Conservation (phyloP, 1,284 basidiomycete species). For the Retiboletus fuscus region DNA sequence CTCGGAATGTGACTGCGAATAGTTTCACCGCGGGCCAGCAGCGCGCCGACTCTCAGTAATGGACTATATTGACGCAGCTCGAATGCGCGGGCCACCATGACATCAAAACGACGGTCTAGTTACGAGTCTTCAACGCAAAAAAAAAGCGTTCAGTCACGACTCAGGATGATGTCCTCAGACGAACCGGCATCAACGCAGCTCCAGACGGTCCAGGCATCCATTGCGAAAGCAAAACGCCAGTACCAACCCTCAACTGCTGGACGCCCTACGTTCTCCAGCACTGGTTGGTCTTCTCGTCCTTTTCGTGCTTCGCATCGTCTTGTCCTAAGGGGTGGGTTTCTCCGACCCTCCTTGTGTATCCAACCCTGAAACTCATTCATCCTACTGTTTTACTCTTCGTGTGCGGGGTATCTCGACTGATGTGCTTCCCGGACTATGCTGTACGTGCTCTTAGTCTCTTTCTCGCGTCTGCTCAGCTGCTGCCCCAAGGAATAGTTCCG, state of each 20-base stretch:
- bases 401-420: too few species aligned
- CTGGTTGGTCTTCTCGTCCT: constrained; percentile 86
- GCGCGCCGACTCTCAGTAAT: too few species aligned
- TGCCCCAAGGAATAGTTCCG: too few species aligned
- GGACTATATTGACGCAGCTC: too few species aligned
- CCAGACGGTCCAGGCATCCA: constrained; percentile 41
- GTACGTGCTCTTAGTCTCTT: too few species aligned
- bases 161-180: constrained; percentile 50
- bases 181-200: constrained; percentile 45
- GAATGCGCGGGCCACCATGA: too few species aligned
- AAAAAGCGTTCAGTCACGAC: constrained; percentile 28
- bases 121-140: background rate
- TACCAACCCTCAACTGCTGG: constrained; percentile 92
- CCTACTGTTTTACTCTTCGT: too few species aligned
- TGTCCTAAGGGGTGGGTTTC: constrained; percentile 87
- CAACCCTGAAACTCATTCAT: constrained; percentile 36
- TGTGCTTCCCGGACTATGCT: too few species aligned
- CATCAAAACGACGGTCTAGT: background rate
- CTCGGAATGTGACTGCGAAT: too few species aligned
- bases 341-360: background rate
- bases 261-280: constrained; percentile 91
- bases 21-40: too few species aligned
- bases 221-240: constrained; percentile 64
- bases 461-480: too few species aligned
- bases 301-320: constrained; percentile 89